These are phyloP conservation scores for Phytophthora citrophthora DNA, from an alignment of 352 stramenopile species.

Conservation along the genomic window DNA sequence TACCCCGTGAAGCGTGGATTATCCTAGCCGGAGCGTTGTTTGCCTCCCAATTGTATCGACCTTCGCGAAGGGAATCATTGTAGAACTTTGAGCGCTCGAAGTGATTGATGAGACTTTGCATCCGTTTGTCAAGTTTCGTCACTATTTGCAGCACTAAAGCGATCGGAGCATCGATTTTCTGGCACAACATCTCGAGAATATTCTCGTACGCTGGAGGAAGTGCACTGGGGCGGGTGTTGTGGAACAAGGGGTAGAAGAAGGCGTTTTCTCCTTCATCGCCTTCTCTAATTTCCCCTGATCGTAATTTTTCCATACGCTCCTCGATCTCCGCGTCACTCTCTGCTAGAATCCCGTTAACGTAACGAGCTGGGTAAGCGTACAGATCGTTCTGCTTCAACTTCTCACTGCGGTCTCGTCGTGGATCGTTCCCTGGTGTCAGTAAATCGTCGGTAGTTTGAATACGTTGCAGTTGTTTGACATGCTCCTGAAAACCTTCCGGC, in stretches of 20 bases:
- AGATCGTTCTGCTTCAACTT: conserved; percentile 40
- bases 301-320: conserved; percentile 42
- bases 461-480: conserved; percentile 51
- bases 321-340: conserved; percentile 64
- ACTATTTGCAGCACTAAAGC: conserved; percentile 41
- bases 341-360: conserved; percentile 57
- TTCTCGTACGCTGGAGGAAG: conserved; percentile 69
- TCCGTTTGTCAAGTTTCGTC: conserved; percentile 38
- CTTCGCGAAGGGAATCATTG: conserved; percentile 16
- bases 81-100: conserved; percentile 32
- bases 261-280: conserved; percentile 15
- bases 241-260: conserved; percentile 62
- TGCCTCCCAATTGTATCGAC: conserved; percentile 22
- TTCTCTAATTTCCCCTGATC: conserved; percentile 18
- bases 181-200: conserved; percentile 63
- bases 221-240: conserved; percentile 5
- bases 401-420: conserved; percentile 12
- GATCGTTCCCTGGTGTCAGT: conserved; percentile 17
- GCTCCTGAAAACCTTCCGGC: conserved; percentile 47
- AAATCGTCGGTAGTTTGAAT: conserved; percentile 21
- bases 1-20: conserved; percentile 6
- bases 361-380: conserved; percentile 54
- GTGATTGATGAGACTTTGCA: conserved; percentile 37
- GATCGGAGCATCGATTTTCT: conserved; percentile 70
- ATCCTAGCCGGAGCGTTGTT: conserved; percentile 2